Base-by-base conservation (phyloP, 352 stramenopile genomes). In the Phytophthora litchii region DNA sequence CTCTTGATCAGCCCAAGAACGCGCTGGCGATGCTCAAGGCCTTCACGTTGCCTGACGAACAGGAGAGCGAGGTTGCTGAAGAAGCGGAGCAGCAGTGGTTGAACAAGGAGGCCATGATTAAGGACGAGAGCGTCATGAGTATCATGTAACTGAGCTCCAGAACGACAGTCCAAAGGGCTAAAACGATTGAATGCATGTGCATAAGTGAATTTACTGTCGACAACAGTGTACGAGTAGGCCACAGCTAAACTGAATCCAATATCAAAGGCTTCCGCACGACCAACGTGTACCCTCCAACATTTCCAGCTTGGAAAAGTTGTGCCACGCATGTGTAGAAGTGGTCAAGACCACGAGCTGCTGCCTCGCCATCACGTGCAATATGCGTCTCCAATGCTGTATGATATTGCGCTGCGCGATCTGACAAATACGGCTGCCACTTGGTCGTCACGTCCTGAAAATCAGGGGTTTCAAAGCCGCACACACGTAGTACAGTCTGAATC, bases 21-120 rank as follows among this genome's bases (percentile, higher is more conserved):
- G 85, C 94, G 23, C 66, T 99, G n/a, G 79, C 74, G n/a, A 95
- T 99, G 92, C 82, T 99, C 27, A 93, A 96, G 54, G 80, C 79
- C 34, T 98, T 98, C 64, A 90, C 88, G 35, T 38, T 76, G 42
- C 53, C 54, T 40, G 70, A 76, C 14, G 61, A 78, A 41, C 54
- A 74, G 12, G 34, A 61, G 70, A 20, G 60, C 10, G 63, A 64
- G 63, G 40, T 46, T 43, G 27, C 37, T 17, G 37, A 64, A 19
- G 46, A 62, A 20, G 49, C 57, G 11, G 68, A 70, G 19, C 42
- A 67, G 16, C 36, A 68, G 45, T 45, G 48, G 45, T 12, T 66
- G 49, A 55, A 74, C 31, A 61, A 43, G 49, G 48, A 76, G 23
- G 62, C 41, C 13, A 60, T 70, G 57, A 43, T 54, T 19, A 69